Base-by-base conservation (phyloP, 371 early-diverging fungal genomes). In the Rhizopus sp. region DNA sequence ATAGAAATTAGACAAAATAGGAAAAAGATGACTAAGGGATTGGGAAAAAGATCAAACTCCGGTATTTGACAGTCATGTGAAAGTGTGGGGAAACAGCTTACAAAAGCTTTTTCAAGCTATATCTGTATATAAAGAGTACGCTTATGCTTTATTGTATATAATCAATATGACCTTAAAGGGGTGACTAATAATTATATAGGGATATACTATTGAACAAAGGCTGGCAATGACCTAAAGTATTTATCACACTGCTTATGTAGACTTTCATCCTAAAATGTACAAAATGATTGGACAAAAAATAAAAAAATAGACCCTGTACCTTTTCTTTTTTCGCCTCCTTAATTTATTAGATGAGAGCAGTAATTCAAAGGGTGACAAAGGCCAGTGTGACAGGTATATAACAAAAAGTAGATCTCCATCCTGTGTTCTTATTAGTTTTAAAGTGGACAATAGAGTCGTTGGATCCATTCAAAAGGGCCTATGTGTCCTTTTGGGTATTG, bases 401-500 rank as follows among this genome's bases (percentile, higher is more conserved):
- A 12, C 34, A 10, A 50, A 8, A 40, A 13, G 5, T 2, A 16
- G 23, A 23, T 23, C 23, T 23, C 2, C 23, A 23, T 23, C 23
- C 23, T 23, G 23, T 23, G 23, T 1, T 23, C 23, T 23, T 17
- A 55, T 0, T 9, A 4, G 0, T 15, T n/a, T 12, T 15, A 35
- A 40, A 76, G 93, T 93, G 30, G 83, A 87, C 52, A 78, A 80
- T 15, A 61, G 74, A 16, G 77, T 88, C 10, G 85, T 93, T 16
- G 79, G 90, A 5, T 75, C 82, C 35, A 93, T 93, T 50, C 80
- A 80, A 38, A 75, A 80, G 41, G 94, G 94, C 2, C 55, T 93
- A 7, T 91, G 91, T 53, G 83, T 93, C 4, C 72, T 93, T 12
- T 71, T 93, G 6, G 93, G 93, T 3, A 84, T 93, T 51, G 82